Evolutionary conservation across 2,329 filamentous ascomycete genomes (phyloP).

Genomic region (Malbranchea zuffiana): DNA sequence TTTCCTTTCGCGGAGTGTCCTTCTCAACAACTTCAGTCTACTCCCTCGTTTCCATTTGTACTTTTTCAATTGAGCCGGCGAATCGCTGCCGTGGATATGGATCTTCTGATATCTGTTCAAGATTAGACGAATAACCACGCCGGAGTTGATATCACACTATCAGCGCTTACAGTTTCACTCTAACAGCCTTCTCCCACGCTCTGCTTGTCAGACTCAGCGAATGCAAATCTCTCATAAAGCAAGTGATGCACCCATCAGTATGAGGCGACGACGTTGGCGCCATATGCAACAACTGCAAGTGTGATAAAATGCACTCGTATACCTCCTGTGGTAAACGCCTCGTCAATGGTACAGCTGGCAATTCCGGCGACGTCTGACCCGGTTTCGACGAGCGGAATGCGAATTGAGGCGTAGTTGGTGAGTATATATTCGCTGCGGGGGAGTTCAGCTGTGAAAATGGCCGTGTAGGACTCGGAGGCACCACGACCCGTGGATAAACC

Average conservation of each 20-base stretch:
- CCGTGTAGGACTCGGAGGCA: conserved; percentile 21
- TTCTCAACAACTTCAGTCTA: conserved; percentile 44
- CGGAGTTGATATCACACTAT: background rate
- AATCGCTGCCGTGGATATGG: conserved; percentile 40
- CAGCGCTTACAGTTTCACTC: conserved; percentile 39
- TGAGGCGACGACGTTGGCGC: conserved; percentile 22
- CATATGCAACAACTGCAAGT: conserved; percentile 39
- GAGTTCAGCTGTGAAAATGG: conserved; percentile 19
- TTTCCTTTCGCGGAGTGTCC: conserved; percentile 43
- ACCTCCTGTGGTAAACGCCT: conserved; percentile 43
- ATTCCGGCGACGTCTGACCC: conserved; percentile 10
- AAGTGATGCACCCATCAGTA: conserved; percentile 39
- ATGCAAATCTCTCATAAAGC: conserved; percentile 45
- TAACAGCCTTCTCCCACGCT: conserved; percentile 45
- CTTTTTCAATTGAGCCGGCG: conserved; percentile 36
- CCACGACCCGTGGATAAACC: conserved; percentile 16
- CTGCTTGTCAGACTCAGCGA: conserved; percentile 45
- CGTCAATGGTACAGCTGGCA: conserved; percentile 25
- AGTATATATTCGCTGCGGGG: conserved; percentile 30
- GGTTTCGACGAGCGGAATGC: conserved; percentile 31
- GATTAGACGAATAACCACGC: background rate
- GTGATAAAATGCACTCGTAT: conserved; percentile 44
- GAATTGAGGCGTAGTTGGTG: conserved; percentile 26
- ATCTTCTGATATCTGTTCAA: conserved; percentile 39
- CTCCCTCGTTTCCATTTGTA: conserved; percentile 40